phyloP scores from a whole-genome alignment of 345 rosid genomes.

The Limnanthes douglasii region DNA sequence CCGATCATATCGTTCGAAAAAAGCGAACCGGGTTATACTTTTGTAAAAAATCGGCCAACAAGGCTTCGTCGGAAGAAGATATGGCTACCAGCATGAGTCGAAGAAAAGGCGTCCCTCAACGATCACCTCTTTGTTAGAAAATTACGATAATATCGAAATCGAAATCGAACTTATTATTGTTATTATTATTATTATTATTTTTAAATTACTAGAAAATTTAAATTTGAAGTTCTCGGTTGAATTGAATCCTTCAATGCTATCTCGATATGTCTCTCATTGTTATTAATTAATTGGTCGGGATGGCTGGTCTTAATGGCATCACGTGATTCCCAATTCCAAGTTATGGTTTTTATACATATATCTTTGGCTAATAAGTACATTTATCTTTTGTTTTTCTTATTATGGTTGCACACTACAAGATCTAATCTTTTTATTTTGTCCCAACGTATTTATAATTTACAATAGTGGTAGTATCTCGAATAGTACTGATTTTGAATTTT shows the following conservation, averaged over 20 bases:
- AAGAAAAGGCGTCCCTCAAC: slow-evolving; percentile 88
- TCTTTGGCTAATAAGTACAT: too few relatives aligned
- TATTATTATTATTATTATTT: neutral
- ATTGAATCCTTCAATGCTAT: slow-evolving; percentile 6
- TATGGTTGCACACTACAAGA: too few relatives aligned
- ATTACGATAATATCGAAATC: neutral
- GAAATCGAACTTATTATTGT: neutral
- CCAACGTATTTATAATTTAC: too few relatives aligned
- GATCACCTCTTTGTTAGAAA: slow-evolving; percentile 74
- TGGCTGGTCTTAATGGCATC: slow-evolving; percentile 65
- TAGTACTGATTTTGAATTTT: too few relatives aligned
- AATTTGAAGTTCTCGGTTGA: neutral
- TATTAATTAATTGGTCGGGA: slow-evolving; percentile 44
- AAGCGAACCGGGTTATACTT: slow-evolving; percentile 55
- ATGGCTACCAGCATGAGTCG: slow-evolving; percentile 58
- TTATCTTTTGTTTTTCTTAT: too few relatives aligned
- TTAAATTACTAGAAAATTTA: slow-evolving; percentile 6
- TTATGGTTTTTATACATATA: slow-evolving; percentile 10
- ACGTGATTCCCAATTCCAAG: slow-evolving; percentile 76
- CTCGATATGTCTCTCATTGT: slow-evolving; percentile 12
- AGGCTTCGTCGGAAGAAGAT: slow-evolving; percentile 24
- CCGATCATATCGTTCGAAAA: slow-evolving; percentile 40
- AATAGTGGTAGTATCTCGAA: too few relatives aligned
- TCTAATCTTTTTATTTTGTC: too few relatives aligned
- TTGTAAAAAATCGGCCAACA: slow-evolving; percentile 38